Evolutionary conservation across 192 early-diverging fungal species (phyloP).

Genomic region (Dissophora ornata): DNA sequence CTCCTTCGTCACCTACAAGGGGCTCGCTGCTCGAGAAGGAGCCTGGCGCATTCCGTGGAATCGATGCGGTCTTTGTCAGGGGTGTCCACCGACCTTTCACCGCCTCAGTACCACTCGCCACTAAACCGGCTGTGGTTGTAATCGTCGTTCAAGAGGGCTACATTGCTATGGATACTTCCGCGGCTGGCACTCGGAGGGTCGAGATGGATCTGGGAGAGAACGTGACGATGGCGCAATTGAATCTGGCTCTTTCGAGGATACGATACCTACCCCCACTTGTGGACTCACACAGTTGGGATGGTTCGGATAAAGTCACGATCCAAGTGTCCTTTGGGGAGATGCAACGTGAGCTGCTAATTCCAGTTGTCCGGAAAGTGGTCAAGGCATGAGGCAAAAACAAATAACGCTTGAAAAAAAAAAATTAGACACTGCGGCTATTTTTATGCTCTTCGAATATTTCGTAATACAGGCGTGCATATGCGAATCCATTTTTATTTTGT

Average conservation of each 20-base stretch:
- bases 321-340: conserved; percentile 37
- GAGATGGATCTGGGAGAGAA: conserved; percentile 40
- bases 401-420: too few species aligned
- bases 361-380: conserved; percentile 25
- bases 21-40: conserved; percentile 20
- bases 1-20: conserved; percentile 7
- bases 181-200: conserved; percentile 18
- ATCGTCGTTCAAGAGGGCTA: conserved; percentile 21
- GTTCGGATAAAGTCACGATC: conserved; percentile 23
- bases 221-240: conserved; percentile 48
- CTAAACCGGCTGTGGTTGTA: conserved; percentile 23
- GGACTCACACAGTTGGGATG: neutral
- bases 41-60: conserved; percentile 60
- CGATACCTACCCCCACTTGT: conserved; percentile 31
- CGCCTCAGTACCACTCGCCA: neutral
- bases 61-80: conserved; percentile 62
- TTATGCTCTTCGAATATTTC: too few species aligned
- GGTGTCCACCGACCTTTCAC: conserved; percentile 32
- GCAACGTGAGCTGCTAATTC: conserved; percentile 33
- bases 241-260: conserved; percentile 42
- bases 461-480: too few species aligned
- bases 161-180: conserved; percentile 14
- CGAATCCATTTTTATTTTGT: too few species aligned
- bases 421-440: too few species aligned
- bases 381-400: neutral